These are phyloP conservation scores for Fusarium veterinarium DNA, from an alignment of 2,329 filamentous ascomycete species.

Conservation along the genomic window DNA sequence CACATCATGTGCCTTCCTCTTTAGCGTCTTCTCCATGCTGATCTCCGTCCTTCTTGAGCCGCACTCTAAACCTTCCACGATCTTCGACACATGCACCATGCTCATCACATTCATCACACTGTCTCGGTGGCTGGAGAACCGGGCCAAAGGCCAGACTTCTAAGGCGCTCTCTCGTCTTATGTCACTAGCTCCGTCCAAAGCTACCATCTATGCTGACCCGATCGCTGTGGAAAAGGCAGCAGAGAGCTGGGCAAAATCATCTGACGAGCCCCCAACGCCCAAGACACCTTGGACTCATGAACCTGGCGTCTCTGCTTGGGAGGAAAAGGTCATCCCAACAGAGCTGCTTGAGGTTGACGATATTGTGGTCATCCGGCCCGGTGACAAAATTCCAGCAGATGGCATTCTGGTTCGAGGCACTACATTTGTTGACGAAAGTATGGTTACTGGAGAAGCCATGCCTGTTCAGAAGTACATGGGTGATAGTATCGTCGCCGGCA, in stretches of 20 bases:
- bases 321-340: slow-evolving; percentile 86
- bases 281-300: slow-evolving; percentile 15
- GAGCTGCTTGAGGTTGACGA: slow-evolving; percentile 95
- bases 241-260: slow-evolving; percentile 74
- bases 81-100: slow-evolving; percentile 99
- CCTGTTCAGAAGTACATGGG: slow-evolving; percentile 90
- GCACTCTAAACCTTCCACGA: slow-evolving; percentile 83
- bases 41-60: slow-evolving; percentile 80
- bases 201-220: slow-evolving; percentile 93
- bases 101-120: slow-evolving; percentile 95
- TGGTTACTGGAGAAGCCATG: slow-evolving; percentile 98
- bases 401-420: slow-evolving; percentile 88
- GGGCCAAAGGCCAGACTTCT: slow-evolving; percentile 95
- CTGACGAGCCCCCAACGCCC: slow-evolving; percentile 11
- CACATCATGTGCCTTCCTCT: slow-evolving; percentile 97
- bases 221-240: slow-evolving; percentile 94
- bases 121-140: slow-evolving; percentile 93
- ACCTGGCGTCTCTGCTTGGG: slow-evolving; percentile 69
- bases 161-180: slow-evolving; percentile 93
- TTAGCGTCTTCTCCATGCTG: slow-evolving; percentile 87
- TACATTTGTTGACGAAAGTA: slow-evolving; percentile 95
- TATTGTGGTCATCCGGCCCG: slow-evolving; percentile 90
- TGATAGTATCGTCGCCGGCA: slow-evolving; percentile 86
- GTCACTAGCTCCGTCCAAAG: slow-evolving; percentile 96
- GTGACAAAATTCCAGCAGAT: slow-evolving; percentile 96